phyloP scores from a whole-genome alignment of 2,329 filamentous ascomycete genomes.

The Metarhizium brunneum region DNA sequence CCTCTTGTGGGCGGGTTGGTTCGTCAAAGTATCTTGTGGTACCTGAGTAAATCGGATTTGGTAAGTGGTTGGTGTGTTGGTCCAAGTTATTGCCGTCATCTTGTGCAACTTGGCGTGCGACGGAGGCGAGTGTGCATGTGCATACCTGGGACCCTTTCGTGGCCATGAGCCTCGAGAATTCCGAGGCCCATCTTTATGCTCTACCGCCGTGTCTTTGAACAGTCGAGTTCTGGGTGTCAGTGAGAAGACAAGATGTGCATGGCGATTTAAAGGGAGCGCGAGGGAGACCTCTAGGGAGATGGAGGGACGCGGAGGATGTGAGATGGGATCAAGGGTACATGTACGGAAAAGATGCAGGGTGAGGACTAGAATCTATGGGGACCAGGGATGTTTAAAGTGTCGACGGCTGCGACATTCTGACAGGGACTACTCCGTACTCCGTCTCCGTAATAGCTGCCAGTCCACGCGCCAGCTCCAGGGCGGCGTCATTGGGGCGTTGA shows the following conservation, averaged over 20 bases:
- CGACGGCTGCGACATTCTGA: no score
- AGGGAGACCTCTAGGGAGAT: background rate
- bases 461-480: no score
- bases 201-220: background rate
- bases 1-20: constrained; percentile 36
- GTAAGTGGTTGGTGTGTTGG: background rate
- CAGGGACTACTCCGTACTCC: no score
- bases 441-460: no score
- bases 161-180: constrained; percentile 58
- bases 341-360: no score
- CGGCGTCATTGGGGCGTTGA: no score
- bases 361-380: no score
- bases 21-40: constrained; percentile 58
- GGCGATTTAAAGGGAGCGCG: constrained; percentile 1
- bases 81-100: background rate
- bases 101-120: background rate
- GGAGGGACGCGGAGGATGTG: background rate
- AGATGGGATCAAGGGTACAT: background rate
- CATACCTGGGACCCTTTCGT: constrained; percentile 67
- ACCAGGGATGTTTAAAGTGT: no score
- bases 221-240: background rate
- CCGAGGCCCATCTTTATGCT: constrained; percentile 42
- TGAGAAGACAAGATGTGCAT: background rate
- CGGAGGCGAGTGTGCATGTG: constrained; percentile 16
- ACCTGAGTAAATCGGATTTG: constrained; percentile 26